Evolutionary conservation across 176 grass and related monocot species (phyloP).

Genomic region (Carex kokanica): DNA sequence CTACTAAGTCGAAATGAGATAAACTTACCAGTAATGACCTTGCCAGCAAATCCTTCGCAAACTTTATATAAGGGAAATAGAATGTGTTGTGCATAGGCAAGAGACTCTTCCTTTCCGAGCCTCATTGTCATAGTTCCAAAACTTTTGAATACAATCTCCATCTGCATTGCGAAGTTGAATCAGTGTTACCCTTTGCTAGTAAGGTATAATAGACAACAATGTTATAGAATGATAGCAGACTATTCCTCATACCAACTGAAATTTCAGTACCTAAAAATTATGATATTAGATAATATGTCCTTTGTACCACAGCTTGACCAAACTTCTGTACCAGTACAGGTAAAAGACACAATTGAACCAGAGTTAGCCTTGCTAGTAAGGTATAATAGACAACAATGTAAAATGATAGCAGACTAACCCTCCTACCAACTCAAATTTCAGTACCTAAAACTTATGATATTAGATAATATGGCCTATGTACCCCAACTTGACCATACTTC

Average conservation of each 20-base stretch:
- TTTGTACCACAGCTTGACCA: not conserved
- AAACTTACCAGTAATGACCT: conserved; percentile 72
- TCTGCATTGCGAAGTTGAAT: conserved; percentile 36
- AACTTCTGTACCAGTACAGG: not conserved
- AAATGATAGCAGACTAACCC: not conserved
- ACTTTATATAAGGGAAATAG: conserved; percentile 87
- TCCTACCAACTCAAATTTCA: not conserved
- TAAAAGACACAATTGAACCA: not conserved
- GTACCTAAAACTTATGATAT: not conserved
- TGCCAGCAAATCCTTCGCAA: conserved; percentile 93
- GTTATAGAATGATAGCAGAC: not conserved
- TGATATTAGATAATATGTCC: not conserved
- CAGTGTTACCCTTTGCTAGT: conserved; percentile 2
- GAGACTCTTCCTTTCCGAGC: conserved; percentile 60
- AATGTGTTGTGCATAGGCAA: conserved; percentile 54
- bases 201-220: not conserved
- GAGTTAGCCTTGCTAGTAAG: conserved; percentile 8
- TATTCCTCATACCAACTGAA: not conserved
- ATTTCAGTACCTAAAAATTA: not conserved
- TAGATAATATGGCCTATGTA: not conserved
- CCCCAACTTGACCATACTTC: not conserved
- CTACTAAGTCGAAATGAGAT: not conserved
- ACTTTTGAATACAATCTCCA: conserved; percentile 69
- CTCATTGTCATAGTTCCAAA: conserved; percentile 59
- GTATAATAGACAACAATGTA: not conserved